Evolutionary conservation across 2,329 filamentous ascomycete genomes (phyloP).

Genomic region (Fusarium sp.): DNA sequence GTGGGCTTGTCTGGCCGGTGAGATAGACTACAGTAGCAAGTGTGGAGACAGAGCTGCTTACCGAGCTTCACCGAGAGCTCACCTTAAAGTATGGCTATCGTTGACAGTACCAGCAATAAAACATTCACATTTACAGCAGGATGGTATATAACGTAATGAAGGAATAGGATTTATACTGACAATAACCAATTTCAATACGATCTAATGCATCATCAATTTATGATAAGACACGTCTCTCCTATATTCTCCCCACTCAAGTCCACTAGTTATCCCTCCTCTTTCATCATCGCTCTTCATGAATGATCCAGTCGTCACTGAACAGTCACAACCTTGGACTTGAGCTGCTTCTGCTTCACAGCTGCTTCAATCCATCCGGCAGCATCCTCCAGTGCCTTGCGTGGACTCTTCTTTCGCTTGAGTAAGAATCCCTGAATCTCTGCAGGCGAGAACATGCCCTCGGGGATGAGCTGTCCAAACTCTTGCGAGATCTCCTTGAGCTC

Average conservation of each 20-base stretch:
- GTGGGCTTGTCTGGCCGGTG: slow-evolving; percentile 34
- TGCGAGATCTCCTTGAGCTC: slow-evolving; percentile 62
- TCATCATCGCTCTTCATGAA: neutral
- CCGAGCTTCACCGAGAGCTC: slow-evolving; percentile 44
- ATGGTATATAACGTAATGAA: neutral
- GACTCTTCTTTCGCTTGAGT: slow-evolving; percentile 73
- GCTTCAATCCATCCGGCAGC: slow-evolving; percentile 68
- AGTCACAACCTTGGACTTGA: slow-evolving; percentile 63
- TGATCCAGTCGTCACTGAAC: slow-evolving; percentile 58
- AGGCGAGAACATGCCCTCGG: slow-evolving; percentile 67
- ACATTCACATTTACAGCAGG: neutral
- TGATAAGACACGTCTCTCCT: neutral
- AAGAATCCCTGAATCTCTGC: slow-evolving; percentile 77
- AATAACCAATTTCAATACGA: neutral
- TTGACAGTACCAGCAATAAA: neutral
- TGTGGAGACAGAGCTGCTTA: slow-evolving; percentile 48
- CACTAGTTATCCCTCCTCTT: too few species aligned
- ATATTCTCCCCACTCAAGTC: neutral
- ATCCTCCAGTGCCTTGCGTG: slow-evolving; percentile 68
- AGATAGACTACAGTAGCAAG: slow-evolving; percentile 21
- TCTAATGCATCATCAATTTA: slow-evolving; percentile 6
- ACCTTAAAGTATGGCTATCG: slow-evolving; percentile 12
- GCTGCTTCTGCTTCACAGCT: slow-evolving; percentile 65
- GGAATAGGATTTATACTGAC: neutral
- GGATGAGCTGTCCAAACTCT: slow-evolving; percentile 68